Conservation (phyloP, 2,329 filamentous ascomycete species). For the Diaporthe humulicola region DNA sequence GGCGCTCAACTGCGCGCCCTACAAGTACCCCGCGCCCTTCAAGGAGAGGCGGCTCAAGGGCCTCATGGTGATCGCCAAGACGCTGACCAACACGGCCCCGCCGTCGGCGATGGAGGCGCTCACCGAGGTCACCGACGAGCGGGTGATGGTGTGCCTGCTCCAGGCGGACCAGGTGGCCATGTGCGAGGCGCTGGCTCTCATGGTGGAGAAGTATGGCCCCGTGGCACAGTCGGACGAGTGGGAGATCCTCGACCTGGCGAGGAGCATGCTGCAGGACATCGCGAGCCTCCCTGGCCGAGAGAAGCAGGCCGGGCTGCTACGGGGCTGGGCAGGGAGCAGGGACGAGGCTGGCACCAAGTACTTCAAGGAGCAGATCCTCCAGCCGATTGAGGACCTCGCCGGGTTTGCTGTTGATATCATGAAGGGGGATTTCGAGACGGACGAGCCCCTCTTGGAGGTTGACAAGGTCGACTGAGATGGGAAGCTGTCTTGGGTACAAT, state of each 20-base stretch:
- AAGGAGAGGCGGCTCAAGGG: constrained; percentile 64
- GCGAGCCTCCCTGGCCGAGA: constrained; percentile 60
- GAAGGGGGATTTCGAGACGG: constrained; percentile 52
- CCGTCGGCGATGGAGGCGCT: constrained; percentile 49
- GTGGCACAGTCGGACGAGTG: constrained; percentile 60
- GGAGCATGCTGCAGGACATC: constrained; percentile 63
- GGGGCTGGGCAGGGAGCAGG: constrained; percentile 58
- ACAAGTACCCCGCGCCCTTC: constrained; percentile 64
- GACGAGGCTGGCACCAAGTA: constrained; percentile 53
- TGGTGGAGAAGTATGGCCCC: constrained; percentile 59
- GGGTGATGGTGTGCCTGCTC: constrained; percentile 49
- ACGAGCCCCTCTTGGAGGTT: constrained; percentile 29
- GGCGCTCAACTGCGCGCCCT: constrained; percentile 62
- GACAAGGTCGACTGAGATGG: constrained; percentile 24
- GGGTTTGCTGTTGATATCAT: constrained; percentile 60
- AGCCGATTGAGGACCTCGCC: constrained; percentile 62
- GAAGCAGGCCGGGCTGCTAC: constrained; percentile 58
- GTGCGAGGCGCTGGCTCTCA: constrained; percentile 65
- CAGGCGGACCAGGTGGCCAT: constrained; percentile 66
- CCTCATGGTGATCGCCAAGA: constrained; percentile 64
- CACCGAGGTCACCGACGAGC: constrained; percentile 44
- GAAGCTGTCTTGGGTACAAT: neutral
- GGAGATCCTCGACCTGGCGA: constrained; percentile 59
- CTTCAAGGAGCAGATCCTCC: constrained; percentile 63
- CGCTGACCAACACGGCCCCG: constrained; percentile 64